Base-by-base conservation (phyloP, 2,329 filamentous ascomycete species). In the Beauveria sp. region DNA sequence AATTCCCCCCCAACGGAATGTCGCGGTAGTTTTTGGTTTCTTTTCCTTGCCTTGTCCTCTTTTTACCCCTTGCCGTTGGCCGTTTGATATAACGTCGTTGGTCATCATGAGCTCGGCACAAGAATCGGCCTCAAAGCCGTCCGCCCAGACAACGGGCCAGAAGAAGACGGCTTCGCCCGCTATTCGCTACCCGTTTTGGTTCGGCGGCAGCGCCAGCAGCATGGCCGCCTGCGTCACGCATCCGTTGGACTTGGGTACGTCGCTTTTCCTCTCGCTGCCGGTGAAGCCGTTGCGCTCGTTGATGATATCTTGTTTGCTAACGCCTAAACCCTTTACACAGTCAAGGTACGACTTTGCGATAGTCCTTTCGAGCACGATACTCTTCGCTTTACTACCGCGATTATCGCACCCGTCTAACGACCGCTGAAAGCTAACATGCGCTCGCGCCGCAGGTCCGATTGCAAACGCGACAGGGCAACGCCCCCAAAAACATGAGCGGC, bases 141-240 rank as follows among this genome's bases (percentile, higher is more conserved):
- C 54, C 54, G 64, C 28, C 12, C 50, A 52, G n/a, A 22, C 63
- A 59, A 66, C 56, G 50, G 54, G 51, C 43, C 62, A 64, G 37
- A 68, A 69, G 61, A 71, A 75, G 67, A 75, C 77, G 69, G 76
- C 77, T 64, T 69, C 71, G 64, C 71, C 67, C 37, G 66, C 76
- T 2, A 72, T 82, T 47, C 76, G 77, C 63, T 93, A 93, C 76
- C 90, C 90, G 10, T 93, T 93, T 76, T 97, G 93, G 94, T 97
- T 99, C 74, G 94, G 94, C 65, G 94, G 94, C 61, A 96, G 91
- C 72, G 92, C 93, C 55, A 94, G 90, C 71, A 96, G 91, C 72
- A 88, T 94, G 80, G 93, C 93, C 43, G 92, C 93, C 50, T 88
- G 86, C 67, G 90, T 96, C 54, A 97, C 93, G 34, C 93, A 97